phyloP scores from a whole-genome alignment of 2,329 filamentous ascomycete species.

The Penicillium italicum region DNA sequence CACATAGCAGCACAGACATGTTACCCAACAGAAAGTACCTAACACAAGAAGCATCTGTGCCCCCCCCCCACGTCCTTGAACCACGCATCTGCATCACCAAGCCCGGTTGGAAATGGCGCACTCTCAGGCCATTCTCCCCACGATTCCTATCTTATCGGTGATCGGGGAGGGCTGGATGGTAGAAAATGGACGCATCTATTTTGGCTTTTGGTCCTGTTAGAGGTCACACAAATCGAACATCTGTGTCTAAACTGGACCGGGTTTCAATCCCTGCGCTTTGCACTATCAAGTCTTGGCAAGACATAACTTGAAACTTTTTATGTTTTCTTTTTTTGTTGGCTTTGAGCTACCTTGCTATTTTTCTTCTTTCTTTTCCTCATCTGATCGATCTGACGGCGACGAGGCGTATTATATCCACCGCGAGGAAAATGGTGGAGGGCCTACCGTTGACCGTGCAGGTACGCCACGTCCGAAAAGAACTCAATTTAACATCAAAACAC shows the following conservation, averaged over 20 bases:
- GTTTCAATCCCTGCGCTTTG: slow-evolving; percentile 3
- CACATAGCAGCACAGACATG: slow-evolving; percentile 1
- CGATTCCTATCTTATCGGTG: slow-evolving; percentile 1
- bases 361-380: not conserved
- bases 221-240: slow-evolving; percentile 4
- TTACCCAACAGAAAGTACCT: slow-evolving; percentile 6
- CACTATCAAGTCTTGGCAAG: slow-evolving; percentile 9
- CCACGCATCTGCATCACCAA: slow-evolving; percentile 5
- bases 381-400: not conserved
- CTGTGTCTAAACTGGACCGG: slow-evolving; percentile 1
- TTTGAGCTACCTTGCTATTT: not conserved
- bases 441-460: not conserved
- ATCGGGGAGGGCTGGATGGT: not conserved
- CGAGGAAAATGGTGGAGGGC: not conserved
- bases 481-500: not conserved
- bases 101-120: not conserved
- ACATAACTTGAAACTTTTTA: slow-evolving; percentile 6
- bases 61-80: not conserved
- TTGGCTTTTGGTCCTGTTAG: not conserved
- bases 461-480: not conserved
- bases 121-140: not conserved
- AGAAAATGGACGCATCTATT: not conserved
- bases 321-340: not conserved
- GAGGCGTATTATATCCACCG: not conserved
- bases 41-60: not conserved